Percentiles rank a stretch among this genome's conserved stretches.
Conservation (phyloP, 2,329 filamentous ascomycete genomes). For the Xylariaceae sp. region DNA sequence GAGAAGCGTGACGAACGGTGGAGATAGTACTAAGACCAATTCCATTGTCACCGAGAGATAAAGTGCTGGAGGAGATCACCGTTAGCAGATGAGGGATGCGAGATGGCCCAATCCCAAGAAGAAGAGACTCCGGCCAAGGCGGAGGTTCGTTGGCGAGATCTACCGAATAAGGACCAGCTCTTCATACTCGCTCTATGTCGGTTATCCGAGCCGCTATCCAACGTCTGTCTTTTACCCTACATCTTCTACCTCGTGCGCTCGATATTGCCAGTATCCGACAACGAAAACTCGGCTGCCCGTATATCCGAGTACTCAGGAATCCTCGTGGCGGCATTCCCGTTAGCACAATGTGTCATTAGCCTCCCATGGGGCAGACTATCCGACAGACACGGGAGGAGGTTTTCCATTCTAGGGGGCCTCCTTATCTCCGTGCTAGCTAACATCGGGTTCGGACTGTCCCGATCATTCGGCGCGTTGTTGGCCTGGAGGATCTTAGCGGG, state of each 20-base stretch:
- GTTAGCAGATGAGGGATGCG: background rate
- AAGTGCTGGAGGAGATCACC: too few relatives aligned
- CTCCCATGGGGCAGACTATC: conserved; percentile 63
- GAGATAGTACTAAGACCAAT: background rate
- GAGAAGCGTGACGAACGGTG: background rate
- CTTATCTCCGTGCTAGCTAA: conserved; percentile 58
- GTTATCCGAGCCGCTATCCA: conserved; percentile 60
- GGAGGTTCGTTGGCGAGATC: conserved; percentile 31
- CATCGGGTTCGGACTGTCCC: conserved; percentile 64
- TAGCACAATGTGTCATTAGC: conserved; percentile 64
- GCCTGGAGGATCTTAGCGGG: conserved; percentile 59
- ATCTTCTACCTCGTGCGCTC: conserved; percentile 70
- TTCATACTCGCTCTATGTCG: conserved; percentile 34
- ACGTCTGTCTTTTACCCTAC: conserved; percentile 62
- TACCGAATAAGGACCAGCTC: conserved; percentile 36
- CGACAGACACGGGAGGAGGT: conserved; percentile 53
- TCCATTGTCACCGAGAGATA: background rate
- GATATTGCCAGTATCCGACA: conserved; percentile 41
- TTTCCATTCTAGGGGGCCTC: conserved; percentile 60
- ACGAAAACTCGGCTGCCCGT: conserved; percentile 41
- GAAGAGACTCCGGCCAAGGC: background rate
- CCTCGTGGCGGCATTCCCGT: conserved; percentile 62
- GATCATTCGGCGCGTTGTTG: conserved; percentile 52
- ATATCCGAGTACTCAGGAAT: conserved; percentile 65
- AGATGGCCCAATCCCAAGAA: conserved; percentile 6